A percentile compares a stretch with the other conserved stretches of the same genome.
phyloP scores from a whole-genome alignment of 2,329 filamentous ascomycete species.

The Myriosclerotinia curreyana region DNA sequence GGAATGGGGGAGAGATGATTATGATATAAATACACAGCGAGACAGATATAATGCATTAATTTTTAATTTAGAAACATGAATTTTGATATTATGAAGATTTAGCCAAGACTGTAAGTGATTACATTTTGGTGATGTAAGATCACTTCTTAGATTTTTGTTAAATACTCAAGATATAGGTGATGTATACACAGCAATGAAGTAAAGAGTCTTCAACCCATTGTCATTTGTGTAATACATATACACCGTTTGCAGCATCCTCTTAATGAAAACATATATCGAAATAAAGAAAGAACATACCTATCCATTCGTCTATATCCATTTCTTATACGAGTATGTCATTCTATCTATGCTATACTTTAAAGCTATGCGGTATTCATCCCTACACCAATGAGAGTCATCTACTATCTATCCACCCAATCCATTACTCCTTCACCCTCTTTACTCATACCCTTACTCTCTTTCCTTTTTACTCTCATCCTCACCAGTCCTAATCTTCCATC shows the following conservation, averaged over 20 bases:
- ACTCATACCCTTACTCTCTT: too few relatives aligned
- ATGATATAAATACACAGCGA: constrained; percentile 1
- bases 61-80: constrained; percentile 9
- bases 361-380: too few relatives aligned
- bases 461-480: too few relatives aligned
- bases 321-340: too few relatives aligned
- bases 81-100: not conserved
- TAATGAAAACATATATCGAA: not conserved
- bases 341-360: too few relatives aligned
- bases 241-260: not conserved
- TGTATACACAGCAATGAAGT: too few relatives aligned
- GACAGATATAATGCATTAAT: constrained; percentile 7
- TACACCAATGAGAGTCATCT: too few relatives aligned
- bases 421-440: too few relatives aligned
- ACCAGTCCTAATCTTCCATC: not conserved
- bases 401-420: too few relatives aligned
- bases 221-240: not conserved
- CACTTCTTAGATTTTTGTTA: too few relatives aligned
- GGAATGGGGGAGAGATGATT: not conserved
- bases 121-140: not conserved
- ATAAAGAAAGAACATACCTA: not conserved
- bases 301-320: not conserved
- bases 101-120: not conserved
- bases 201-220: not conserved
- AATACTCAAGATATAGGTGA: too few relatives aligned